phyloP scores from a whole-genome alignment of 129 eudicot genomes.

The Apium graveolens region DNA sequence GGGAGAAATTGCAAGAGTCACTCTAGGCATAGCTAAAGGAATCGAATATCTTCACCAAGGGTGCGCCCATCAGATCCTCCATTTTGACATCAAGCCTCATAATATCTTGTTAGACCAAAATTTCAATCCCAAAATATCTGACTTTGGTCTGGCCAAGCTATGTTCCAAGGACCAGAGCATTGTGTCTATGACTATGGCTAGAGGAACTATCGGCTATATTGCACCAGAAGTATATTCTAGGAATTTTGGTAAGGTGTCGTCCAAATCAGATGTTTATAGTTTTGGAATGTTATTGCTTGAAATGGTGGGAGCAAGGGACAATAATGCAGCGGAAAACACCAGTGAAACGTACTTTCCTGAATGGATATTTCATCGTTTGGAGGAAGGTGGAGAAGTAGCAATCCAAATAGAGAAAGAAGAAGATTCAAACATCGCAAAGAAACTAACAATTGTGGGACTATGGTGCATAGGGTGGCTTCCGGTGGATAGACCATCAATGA shows the following conservation, averaged over 20 bases:
- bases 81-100: no score
- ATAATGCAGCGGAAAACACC: no score
- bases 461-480: conserved; percentile 17
- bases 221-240: no score
- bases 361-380: not conserved
- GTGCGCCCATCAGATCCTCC: not conserved
- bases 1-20: no score
- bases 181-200: no score
- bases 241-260: not conserved
- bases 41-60: not conserved
- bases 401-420: conserved; percentile 1
- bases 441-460: conserved; percentile 10
- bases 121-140: no score
- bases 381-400: conserved; percentile 1
- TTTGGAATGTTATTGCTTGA: conserved; percentile 2
- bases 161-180: no score
- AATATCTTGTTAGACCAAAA: no score
- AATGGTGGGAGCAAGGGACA: no score
- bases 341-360: no score
- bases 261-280: not conserved
- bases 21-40: not conserved
- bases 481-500: conserved; percentile 7
- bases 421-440: not conserved
- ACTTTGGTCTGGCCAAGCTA: no score
- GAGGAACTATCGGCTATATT: no score